These are phyloP conservation scores for Talaromyces adpressus DNA, from an alignment of 495 filamentous ascomycete genomes.

Conservation along the genomic window DNA sequence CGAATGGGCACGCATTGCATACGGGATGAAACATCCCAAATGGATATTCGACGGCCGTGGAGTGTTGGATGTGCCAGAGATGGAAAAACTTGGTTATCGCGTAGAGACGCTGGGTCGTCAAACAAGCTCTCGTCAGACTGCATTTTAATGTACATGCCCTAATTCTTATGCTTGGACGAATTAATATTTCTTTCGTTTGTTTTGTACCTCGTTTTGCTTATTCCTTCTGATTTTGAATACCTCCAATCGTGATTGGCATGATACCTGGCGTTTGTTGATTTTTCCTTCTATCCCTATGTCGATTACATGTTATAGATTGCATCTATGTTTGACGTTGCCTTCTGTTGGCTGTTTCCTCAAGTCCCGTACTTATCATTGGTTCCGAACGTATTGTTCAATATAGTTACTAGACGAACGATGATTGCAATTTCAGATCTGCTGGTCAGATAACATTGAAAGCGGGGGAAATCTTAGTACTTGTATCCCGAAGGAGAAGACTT, in stretches of 20 bases:
- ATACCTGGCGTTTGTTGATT: constrained; percentile 8
- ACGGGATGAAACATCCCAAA: constrained; percentile 56
- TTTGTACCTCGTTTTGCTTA: neutral
- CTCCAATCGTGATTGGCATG: neutral
- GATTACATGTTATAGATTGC: neutral
- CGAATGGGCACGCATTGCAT: constrained; percentile 46
- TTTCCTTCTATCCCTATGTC: neutral
- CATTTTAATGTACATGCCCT: neutral
- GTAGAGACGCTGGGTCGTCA: constrained; percentile 21
- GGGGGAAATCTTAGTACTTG: neutral
- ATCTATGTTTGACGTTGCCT: neutral
- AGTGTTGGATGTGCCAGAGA: constrained; percentile 46
- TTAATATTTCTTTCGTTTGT: neutral
- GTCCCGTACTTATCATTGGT: neutral
- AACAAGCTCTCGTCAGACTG: constrained; percentile 3
- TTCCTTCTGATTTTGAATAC: neutral
- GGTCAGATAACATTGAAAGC: neutral
- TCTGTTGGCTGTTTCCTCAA: neutral
- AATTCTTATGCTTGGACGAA: neutral
- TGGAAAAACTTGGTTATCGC: constrained; percentile 50
- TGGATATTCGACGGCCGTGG: constrained; percentile 69
- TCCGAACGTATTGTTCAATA: neutral
- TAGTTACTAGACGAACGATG: neutral
- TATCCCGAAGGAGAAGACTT: neutral
- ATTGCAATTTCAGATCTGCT: neutral